Conservation (phyloP, 2,329 filamentous ascomycete species). For the Teratosphaeria destructans region DNA sequence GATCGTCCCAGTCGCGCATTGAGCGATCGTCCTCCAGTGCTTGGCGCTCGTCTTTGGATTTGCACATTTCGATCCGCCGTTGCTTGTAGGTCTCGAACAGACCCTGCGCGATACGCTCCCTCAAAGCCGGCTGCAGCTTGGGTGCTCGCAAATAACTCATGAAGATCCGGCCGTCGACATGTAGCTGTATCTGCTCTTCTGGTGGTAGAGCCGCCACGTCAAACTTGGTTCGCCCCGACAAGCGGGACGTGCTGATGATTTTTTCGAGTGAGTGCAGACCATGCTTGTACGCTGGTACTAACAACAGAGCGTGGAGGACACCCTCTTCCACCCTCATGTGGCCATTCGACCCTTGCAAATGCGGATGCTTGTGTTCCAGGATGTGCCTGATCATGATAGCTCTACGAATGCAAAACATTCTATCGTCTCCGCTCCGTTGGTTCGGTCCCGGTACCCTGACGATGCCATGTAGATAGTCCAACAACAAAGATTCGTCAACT, state of each 20-base stretch:
- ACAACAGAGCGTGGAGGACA: slow-evolving; percentile 24
- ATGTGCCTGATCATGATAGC: slow-evolving; percentile 25
- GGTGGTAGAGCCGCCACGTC: slow-evolving; percentile 25
- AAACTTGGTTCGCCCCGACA: slow-evolving; percentile 23
- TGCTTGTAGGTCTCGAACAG: slow-evolving; percentile 26
- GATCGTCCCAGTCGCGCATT: slow-evolving; percentile 27
- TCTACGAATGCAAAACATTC: slow-evolving; percentile 21
- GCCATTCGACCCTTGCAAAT: slow-evolving; percentile 17
- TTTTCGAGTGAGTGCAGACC: slow-evolving; percentile 24
- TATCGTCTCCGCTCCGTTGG: slow-evolving; percentile 17
- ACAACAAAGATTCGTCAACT: slow-evolving; percentile 18
- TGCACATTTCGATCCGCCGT: slow-evolving; percentile 20
- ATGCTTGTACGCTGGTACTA: slow-evolving; percentile 25
- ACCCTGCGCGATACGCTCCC: slow-evolving; percentile 23
- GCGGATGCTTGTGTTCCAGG: slow-evolving; percentile 22
- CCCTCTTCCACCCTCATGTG: slow-evolving; percentile 25
- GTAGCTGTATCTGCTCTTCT: slow-evolving; percentile 26
- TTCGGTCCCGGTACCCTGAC: slow-evolving; percentile 23
- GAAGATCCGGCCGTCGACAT: slow-evolving; percentile 26
- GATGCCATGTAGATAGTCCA: slow-evolving; percentile 24
- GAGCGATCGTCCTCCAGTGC: slow-evolving; percentile 21
- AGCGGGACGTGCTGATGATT: slow-evolving; percentile 25
- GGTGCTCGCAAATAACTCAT: slow-evolving; percentile 25
- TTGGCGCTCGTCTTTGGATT: slow-evolving; percentile 16
- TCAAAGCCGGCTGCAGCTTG: slow-evolving; percentile 22